These are phyloP conservation scores for Eryngium alpinum DNA, from an alignment of 140 eudicot species.

Conservation along the genomic window DNA sequence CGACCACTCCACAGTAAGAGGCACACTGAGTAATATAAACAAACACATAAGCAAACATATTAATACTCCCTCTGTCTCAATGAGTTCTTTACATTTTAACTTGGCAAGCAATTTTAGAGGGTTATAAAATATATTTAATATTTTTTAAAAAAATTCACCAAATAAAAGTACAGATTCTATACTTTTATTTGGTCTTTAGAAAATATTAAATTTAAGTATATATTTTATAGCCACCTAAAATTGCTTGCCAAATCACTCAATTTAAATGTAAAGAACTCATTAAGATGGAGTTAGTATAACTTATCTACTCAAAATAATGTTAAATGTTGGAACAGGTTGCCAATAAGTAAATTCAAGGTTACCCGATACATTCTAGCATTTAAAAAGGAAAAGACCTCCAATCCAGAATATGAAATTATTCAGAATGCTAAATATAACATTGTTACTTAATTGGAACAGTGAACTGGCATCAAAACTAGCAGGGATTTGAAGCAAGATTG, in stretches of 20 bases:
- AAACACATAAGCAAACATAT: constrained; percentile 2
- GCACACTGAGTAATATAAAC: constrained; percentile 52
- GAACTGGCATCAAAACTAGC: constrained; percentile 6
- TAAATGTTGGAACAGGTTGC: neutral
- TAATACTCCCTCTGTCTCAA: no score
- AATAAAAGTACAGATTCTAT: no score
- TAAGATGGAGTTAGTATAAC: no score
- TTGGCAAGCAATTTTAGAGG: no score
- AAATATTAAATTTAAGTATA: no score
- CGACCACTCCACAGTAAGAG: constrained; percentile 92
- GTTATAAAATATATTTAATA: no score
- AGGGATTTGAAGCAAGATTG: neutral
- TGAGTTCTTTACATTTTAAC: no score
- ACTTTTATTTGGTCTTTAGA: no score
- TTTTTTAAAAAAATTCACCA: no score
- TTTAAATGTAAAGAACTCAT: no score
- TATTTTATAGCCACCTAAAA: no score
- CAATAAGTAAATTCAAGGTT: neutral
- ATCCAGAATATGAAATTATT: neutral
- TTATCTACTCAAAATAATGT: neutral
- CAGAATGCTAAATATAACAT: neutral
- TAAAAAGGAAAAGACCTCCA: neutral
- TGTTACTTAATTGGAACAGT: neutral
- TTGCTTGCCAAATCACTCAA: no score
- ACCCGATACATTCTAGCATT: neutral